phyloP scores from a whole-genome alignment of 257 asterid species.

The Agastache rugosa region DNA sequence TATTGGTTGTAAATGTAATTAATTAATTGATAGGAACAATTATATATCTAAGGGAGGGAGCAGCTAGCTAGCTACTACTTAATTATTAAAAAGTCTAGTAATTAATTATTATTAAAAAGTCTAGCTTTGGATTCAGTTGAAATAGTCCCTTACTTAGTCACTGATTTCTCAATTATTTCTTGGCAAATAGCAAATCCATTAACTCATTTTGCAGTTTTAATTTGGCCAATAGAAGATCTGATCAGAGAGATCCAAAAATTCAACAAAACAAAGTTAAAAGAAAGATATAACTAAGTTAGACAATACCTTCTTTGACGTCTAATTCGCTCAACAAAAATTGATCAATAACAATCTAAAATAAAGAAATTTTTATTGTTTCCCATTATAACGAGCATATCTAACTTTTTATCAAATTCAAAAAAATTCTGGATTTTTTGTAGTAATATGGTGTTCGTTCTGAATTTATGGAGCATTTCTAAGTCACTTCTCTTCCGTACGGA shows the following conservation, averaged over 20 bases:
- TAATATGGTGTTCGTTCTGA: neutral
- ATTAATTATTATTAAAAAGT: neutral
- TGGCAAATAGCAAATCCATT: slow-evolving; percentile 12
- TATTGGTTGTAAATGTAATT: slow-evolving; percentile 12
- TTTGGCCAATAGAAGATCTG: neutral
- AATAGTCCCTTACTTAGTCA: neutral
- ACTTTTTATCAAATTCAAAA: neutral
- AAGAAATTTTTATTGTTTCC: neutral
- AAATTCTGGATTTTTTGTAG: neutral
- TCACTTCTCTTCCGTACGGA: neutral
- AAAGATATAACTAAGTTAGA: neutral
- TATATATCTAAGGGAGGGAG: slow-evolving; percentile 1
- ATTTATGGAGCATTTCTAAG: neutral
- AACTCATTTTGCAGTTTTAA: neutral
- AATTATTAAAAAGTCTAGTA: slow-evolving; percentile 23
- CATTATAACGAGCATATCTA: neutral
- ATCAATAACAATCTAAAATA: neutral
- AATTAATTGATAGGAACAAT: slow-evolving; percentile 32
- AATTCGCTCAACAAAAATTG: neutral
- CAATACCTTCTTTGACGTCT: neutral
- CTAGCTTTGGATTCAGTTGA: slow-evolving; percentile 11
- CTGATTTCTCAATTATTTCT: slow-evolving; percentile 19
- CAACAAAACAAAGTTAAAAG: neutral
- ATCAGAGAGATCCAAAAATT: neutral
- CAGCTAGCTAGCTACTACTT: slow-evolving; percentile 17